Evolutionary conservation across 306 rosid genomes (phyloP), one percentile per base, ranked within the genome.

Genomic region (Prunus mira): DNA sequence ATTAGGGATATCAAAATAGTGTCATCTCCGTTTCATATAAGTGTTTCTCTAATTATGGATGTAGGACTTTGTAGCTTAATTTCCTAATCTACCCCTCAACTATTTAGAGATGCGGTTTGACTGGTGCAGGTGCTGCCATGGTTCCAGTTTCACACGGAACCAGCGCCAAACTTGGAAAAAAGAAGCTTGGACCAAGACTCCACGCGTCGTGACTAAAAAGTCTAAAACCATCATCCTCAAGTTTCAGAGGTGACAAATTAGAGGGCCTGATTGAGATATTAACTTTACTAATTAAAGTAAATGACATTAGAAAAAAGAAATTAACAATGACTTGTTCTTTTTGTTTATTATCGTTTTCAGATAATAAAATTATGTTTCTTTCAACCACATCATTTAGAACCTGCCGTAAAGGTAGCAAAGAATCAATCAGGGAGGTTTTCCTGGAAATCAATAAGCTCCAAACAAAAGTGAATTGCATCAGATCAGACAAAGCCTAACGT

Each of bases 1-100:
- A 0, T 0, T 0, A 1, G 2, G 8, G 0, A 34, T 34, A 34
- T 0, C 41, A 5, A 34, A 32, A 34, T 5, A 34, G 1, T 34
- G 2, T 34, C 38, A 32, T 32, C 1, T 0, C 6, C 1, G 38
- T 32, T 32, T 32, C 7, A 5, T 32, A 0, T 34, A 34, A 34
- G 8, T 5, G 1, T 34, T 34, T 34, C 1, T 34, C 38, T 34
- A 34, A 34, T 5, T 5, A 34, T 34, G 11, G 65, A 58, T 58
- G 20, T 10, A 7, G 30, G 65, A 71, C 54, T 13, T 20, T 15
- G 19, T 17, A 3, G 67, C 56, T 58, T 41, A 41, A 17, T 57
- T 58, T 73, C 76, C 63, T 32, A 1, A 25, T 43, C 50, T 38
- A 34, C 4, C 52, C 28, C 3, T 41, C 67, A 72, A 57, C 24